phyloP scores from a whole-genome alignment of 305 asterid genomes.

The Fraxinus ornus region DNA sequence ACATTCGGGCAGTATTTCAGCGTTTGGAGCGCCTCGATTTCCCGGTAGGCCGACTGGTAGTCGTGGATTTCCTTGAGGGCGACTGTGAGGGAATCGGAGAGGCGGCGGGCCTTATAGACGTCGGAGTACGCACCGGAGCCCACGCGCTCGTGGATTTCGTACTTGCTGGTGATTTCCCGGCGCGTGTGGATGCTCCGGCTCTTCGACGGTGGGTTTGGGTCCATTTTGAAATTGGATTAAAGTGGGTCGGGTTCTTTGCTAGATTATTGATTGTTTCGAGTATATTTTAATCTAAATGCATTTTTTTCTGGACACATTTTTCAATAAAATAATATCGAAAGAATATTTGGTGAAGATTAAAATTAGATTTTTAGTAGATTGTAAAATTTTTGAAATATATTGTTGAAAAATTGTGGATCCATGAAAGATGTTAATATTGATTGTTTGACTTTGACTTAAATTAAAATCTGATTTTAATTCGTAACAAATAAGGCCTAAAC shows the following conservation, averaged over 20 bases:
- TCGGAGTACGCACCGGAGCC: conserved; percentile 97
- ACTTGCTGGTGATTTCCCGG: conserved; percentile 65
- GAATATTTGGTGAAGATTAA: too few relatives aligned
- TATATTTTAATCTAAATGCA: too few relatives aligned
- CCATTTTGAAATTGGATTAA: background rate
- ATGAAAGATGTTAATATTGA: too few relatives aligned
- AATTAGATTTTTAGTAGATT: too few relatives aligned
- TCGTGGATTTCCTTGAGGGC: conserved; percentile 93
- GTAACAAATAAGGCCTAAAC: too few relatives aligned
- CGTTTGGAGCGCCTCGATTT: conserved; percentile 77
- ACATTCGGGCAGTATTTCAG: conserved; percentile 72
- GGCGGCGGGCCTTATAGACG: conserved; percentile 79
- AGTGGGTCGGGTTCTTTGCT: background rate
- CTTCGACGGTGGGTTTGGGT: conserved; percentile 42
- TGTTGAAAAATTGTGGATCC: too few relatives aligned
- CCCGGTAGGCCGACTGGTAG: conserved; percentile 79
- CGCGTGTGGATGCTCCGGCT: conserved; percentile 99
- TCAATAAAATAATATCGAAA: too few relatives aligned
- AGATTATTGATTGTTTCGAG: background rate
- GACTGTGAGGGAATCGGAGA: conserved; percentile 63
- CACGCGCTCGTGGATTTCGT: conserved; percentile 65
- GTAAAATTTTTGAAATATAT: too few relatives aligned
- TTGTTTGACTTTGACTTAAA: too few relatives aligned
- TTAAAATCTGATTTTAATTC: too few relatives aligned
- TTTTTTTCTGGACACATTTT: too few relatives aligned